Conservation (phyloP, 306 rosid genomes). For the Fagus crenata region DNA sequence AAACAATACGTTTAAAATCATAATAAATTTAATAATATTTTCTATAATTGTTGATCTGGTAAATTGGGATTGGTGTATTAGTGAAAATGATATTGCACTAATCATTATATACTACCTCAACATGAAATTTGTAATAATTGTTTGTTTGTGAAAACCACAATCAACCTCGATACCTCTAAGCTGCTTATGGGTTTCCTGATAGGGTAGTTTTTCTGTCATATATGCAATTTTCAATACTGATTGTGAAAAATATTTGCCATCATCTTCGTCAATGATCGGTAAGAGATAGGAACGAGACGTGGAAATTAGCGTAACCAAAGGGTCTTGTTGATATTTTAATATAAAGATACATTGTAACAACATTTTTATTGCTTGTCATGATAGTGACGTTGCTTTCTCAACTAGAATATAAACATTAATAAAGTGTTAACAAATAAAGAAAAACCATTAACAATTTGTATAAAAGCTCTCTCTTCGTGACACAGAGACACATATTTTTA, state of each 20-base stretch:
- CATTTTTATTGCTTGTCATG: background rate
- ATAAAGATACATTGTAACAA: background rate
- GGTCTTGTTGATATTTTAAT: background rate
- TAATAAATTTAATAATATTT: too few species aligned
- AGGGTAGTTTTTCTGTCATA: background rate
- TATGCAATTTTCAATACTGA: background rate
- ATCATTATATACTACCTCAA: too few species aligned
- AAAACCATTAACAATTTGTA: background rate
- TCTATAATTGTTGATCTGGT: too few species aligned
- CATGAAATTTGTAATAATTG: too few species aligned
- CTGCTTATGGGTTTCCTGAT: background rate
- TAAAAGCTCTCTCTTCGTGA: background rate
- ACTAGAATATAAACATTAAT: background rate
- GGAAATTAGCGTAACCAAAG: background rate
- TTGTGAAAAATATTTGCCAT: background rate
- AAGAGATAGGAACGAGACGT: conserved; percentile 1
- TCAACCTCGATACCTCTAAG: too few species aligned
- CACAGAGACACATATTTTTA: background rate
- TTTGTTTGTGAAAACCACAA: too few species aligned
- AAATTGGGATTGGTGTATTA: too few species aligned
- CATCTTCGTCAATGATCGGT: background rate
- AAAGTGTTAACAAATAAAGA: background rate
- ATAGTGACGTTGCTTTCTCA: background rate
- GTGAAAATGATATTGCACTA: too few species aligned
- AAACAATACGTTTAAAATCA: too few species aligned